Evolutionary conservation across 139 green algal species (phyloP).

Genomic region (Tetraselmis striata): DNA sequence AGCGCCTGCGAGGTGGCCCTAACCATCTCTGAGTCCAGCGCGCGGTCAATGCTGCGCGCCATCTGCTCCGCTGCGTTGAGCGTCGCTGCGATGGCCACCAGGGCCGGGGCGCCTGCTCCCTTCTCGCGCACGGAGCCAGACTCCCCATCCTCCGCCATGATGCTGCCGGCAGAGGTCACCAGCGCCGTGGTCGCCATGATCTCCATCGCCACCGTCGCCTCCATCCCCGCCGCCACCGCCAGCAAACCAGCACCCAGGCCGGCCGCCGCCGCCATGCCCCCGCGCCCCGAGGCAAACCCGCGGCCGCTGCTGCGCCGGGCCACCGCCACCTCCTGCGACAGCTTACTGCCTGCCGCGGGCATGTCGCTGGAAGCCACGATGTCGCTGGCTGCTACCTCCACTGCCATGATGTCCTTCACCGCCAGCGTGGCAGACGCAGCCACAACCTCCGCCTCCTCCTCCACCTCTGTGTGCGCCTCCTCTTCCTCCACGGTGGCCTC

Average conservation of each 20-base stretch:
- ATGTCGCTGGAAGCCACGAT: background rate
- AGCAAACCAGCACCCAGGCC: background rate
- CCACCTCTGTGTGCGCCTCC: background rate
- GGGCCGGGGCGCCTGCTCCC: too few relatives aligned
- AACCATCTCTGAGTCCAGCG: background rate
- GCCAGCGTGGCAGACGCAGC: too few relatives aligned
- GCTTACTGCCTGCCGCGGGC: too few relatives aligned
- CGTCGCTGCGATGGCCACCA: background rate
- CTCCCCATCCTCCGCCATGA: background rate
- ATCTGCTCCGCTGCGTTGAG: background rate
- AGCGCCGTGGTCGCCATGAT: background rate
- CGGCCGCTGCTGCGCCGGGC: background rate
- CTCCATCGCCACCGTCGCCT: background rate
- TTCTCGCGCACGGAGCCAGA: background rate
- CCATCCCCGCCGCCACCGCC: background rate
- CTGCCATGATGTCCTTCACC: background rate
- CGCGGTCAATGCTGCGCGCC: background rate
- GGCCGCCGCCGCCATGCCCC: background rate
- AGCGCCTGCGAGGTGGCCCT: background rate
- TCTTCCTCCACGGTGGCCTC: background rate
- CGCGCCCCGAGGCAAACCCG: too few relatives aligned
- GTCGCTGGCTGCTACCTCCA: background rate
- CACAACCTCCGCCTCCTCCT: background rate
- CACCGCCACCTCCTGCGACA: background rate
- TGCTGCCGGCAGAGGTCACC: background rate